These are phyloP conservation scores for Rachicladosporium sp. DNA, from an alignment of 2,329 filamentous ascomycete species.

Conservation along the genomic window DNA sequence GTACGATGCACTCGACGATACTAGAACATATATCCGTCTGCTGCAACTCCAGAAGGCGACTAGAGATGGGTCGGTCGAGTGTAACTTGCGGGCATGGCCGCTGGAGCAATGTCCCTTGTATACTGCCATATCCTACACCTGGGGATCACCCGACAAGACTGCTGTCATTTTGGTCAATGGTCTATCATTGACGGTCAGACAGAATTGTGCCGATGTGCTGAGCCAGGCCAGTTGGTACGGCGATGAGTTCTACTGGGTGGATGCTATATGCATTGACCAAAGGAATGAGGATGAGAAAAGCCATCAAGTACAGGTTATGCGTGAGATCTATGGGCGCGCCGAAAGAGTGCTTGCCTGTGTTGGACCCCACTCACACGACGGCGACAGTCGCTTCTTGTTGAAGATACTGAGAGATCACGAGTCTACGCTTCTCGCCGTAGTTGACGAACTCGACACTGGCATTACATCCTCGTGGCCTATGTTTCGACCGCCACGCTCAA, in stretches of 20 bases:
- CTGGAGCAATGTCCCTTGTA: not conserved
- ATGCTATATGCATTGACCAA: conserved; percentile 7
- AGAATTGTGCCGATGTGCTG: not conserved
- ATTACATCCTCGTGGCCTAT: too few species aligned
- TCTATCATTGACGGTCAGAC: not conserved
- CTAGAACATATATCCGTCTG: too few species aligned
- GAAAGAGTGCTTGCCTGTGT: not conserved
- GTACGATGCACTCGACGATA: too few species aligned
- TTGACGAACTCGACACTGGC: too few species aligned
- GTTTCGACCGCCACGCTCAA: too few species aligned
- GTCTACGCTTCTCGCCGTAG: too few species aligned
- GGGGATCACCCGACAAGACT: not conserved
- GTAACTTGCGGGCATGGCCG: too few species aligned
- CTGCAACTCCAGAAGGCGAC: too few species aligned
- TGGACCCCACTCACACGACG: too few species aligned
- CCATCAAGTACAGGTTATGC: conserved; percentile 5
- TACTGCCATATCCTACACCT: conserved; percentile 2
- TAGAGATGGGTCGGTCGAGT: too few species aligned
- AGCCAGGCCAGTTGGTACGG: not conserved
- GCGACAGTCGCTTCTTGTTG: too few species aligned
- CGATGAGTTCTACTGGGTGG: conserved; percentile 4
- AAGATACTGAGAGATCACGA: too few species aligned
- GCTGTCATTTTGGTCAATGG: not conserved
- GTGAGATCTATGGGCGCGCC: conserved; percentile 2
- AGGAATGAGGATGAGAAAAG: conserved; percentile 2